phyloP scores from a whole-genome alignment of 2,329 filamentous ascomycete genomes.

The Dryadomyces quercivorus region DNA sequence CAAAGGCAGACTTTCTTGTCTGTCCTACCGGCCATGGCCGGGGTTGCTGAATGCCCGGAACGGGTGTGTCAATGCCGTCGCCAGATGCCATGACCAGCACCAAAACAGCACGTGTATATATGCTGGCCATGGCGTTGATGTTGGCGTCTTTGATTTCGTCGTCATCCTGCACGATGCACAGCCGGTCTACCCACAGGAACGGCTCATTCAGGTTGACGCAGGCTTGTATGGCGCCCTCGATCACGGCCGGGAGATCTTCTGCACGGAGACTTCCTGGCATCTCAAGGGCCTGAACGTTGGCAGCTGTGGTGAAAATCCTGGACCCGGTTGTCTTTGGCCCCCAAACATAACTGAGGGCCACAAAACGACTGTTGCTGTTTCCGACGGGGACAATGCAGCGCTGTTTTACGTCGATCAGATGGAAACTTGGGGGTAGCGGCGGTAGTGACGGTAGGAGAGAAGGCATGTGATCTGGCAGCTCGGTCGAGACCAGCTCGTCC shows the following conservation, averaged over 20 bases:
- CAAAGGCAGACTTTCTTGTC: background rate
- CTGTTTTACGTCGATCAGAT: background rate
- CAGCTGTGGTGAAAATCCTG: background rate
- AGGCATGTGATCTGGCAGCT: too few relatives aligned
- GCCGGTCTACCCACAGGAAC: constrained; percentile 12
- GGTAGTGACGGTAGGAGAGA: background rate
- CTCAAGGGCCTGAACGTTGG: background rate
- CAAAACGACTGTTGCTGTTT: background rate
- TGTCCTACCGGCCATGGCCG: background rate
- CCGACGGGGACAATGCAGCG: background rate
- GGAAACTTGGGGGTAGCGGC: background rate
- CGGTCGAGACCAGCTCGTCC: background rate
- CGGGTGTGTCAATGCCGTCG: background rate
- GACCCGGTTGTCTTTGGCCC: background rate
- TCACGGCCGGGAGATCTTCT: background rate
- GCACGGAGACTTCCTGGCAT: background rate
- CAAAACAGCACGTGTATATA: constrained; percentile 5
- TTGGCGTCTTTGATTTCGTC: background rate
- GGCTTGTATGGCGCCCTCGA: constrained; percentile 9
- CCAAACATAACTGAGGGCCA: background rate
- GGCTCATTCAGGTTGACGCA: constrained; percentile 4
- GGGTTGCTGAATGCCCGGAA: background rate
- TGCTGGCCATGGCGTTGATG: constrained; percentile 5
- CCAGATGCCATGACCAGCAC: constrained; percentile 6
- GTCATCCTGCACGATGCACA: constrained; percentile 14